Percentiles rank a stretch among this genome's conserved stretches.
Evolutionary conservation across 768 basidiomycete species (phyloP).

Genomic region (Tephrocybe rancida): DNA sequence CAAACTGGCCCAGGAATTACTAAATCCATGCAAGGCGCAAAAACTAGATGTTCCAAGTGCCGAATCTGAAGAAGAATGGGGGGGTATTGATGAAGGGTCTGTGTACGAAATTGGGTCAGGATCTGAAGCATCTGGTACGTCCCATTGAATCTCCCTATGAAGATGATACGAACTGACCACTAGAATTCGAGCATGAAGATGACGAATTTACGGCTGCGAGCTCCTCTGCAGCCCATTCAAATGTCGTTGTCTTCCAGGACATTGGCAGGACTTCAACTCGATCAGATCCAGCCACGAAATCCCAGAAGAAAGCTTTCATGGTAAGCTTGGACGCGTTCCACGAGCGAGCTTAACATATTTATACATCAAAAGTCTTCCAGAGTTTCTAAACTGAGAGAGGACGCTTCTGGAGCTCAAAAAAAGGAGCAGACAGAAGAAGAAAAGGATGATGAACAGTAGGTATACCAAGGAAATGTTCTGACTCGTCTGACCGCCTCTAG

Average conservation of each 20-base stretch:
- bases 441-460: constrained; percentile 60
- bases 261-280: not conserved
- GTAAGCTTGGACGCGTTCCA: constrained; percentile 36
- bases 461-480: not conserved
- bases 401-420: constrained; percentile 21
- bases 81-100: constrained; percentile 29
- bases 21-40: constrained; percentile 10
- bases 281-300: constrained; percentile 32
- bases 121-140: constrained; percentile 11
- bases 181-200: constrained; percentile 46
- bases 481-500: constrained; percentile 35
- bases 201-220: constrained; percentile 43
- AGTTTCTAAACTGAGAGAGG: constrained; percentile 58
- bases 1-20: constrained; percentile 22
- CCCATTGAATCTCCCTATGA: not conserved
- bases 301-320: constrained; percentile 74
- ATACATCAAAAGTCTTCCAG: constrained; percentile 67
- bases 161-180: not conserved
- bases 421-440: constrained; percentile 35
- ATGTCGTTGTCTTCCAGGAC: constrained; percentile 63
- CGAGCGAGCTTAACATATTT: not conserved
- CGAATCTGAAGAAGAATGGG: constrained; percentile 39
- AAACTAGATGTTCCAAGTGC: constrained; percentile 19
- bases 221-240: constrained; percentile 30
- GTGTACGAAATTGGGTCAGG: constrained; percentile 17